These are phyloP conservation scores for Scheffersomyces lignosus DNA, from an alignment of 805 yeast genomes.

Conservation along the genomic window DNA sequence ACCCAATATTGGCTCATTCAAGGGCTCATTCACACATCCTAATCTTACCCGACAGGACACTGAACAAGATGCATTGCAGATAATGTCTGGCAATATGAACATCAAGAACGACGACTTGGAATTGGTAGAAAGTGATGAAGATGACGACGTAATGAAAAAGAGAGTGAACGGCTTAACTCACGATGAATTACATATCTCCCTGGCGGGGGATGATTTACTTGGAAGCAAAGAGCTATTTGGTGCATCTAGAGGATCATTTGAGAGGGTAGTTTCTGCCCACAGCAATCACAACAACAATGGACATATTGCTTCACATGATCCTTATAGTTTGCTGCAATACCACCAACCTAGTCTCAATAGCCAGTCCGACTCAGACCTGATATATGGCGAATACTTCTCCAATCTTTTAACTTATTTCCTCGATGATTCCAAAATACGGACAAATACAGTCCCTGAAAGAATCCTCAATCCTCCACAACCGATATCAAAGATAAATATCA, in stretches of 20 bases:
- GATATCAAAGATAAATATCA: constrained; percentile 58
- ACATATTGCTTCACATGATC: constrained; percentile 21
- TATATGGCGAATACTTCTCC: constrained; percentile 41
- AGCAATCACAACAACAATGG: constrained; percentile 4
- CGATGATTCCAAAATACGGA: constrained; percentile 34
- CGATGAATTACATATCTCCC: constrained; percentile 10
- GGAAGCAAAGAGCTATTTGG: constrained; percentile 43
- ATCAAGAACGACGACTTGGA: constrained; percentile 40
- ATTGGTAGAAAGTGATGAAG: constrained; percentile 34
- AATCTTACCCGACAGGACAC: constrained; percentile 33
- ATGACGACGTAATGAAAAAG: constrained; percentile 14
- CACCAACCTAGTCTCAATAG: constrained; percentile 30
- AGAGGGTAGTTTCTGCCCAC: constrained; percentile 25
- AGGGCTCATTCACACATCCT: constrained; percentile 12
- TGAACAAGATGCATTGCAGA: constrained; percentile 38
- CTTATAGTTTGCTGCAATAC: constrained; percentile 41
- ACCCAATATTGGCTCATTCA: constrained; percentile 30
- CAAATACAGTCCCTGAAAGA: constrained; percentile 32
- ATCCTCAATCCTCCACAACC: constrained; percentile 58
- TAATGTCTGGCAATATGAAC: constrained; percentile 32
- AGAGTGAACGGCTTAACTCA: neutral
- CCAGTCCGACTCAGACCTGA: constrained; percentile 19
- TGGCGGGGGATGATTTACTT: constrained; percentile 33
- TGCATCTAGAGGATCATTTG: constrained; percentile 38
- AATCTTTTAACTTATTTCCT: constrained; percentile 52